Conservation (phyloP, 176 grass and related monocot genomes). For the Oryza punctata region DNA sequence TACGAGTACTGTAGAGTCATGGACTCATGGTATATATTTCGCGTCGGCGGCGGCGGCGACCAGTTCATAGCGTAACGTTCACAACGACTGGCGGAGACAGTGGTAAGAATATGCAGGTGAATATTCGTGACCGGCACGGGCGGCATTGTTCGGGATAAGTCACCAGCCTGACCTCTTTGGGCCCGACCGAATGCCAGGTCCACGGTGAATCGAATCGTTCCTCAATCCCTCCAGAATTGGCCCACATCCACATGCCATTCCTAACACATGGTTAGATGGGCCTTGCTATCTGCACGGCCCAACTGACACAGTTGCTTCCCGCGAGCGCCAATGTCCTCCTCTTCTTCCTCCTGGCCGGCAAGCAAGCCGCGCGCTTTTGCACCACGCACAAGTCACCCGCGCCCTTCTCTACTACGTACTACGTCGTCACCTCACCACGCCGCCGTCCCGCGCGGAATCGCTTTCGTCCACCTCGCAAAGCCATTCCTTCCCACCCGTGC, state of each 20-base stretch:
- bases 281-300: neutral
- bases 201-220: too few relatives aligned
- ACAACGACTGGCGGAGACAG: neutral
- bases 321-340: conserved; percentile 28
- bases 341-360: conserved; percentile 50
- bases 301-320: conserved; percentile 23
- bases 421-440: neutral
- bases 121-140: neutral
- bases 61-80: too few relatives aligned
- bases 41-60: too few relatives aligned
- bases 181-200: too few relatives aligned
- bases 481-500: conserved; percentile 72
- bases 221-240: too few relatives aligned
- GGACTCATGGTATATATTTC: too few relatives aligned
- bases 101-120: conserved; percentile 29
- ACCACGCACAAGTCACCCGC: conserved; percentile 48
- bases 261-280: too few relatives aligned
- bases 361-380: conserved; percentile 43
- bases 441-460: conserved; percentile 46
- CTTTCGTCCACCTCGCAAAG: conserved; percentile 69
- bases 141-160: neutral
- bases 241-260: too few relatives aligned
- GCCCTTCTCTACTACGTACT: neutral
- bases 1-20: too few relatives aligned
- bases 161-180: neutral